Evolutionary conservation across 306 rosid species (phyloP).

Genomic region (Alnus rubra): DNA sequence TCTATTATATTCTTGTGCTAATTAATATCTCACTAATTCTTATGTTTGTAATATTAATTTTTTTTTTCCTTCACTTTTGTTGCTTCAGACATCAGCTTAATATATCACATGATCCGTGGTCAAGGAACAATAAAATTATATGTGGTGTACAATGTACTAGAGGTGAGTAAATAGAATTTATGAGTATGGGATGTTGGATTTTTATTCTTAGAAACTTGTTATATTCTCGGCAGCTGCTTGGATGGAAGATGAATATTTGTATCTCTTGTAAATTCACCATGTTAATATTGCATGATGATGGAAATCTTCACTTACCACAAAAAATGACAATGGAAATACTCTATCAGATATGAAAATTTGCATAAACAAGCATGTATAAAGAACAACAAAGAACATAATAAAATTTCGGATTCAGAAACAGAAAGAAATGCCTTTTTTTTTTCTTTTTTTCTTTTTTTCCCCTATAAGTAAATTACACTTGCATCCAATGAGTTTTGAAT

Average conservation of each 20-base stretch:
- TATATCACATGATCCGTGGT: constrained; percentile 99
- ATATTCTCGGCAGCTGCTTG: background rate
- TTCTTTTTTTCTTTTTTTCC: background rate
- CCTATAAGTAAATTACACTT: background rate
- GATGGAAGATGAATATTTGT: background rate
- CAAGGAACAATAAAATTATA: constrained; percentile 94
- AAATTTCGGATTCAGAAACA: background rate
- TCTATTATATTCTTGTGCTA: constrained; percentile 12
- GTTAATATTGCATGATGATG: background rate
- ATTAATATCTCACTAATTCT: constrained; percentile 20
- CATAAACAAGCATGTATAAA: background rate
- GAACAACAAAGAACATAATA: background rate
- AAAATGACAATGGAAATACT: background rate
- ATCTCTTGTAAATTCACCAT: background rate
- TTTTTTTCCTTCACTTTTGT: constrained; percentile 7
- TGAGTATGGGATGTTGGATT: constrained; percentile 8
- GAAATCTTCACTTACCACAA: background rate
- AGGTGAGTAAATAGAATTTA: constrained; percentile 58
- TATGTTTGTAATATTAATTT: constrained; percentile 13
- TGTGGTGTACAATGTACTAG: constrained; percentile 93
- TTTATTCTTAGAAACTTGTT: background rate
- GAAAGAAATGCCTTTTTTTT: background rate
- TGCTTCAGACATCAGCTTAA: constrained; percentile 87
- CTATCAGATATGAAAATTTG: background rate
- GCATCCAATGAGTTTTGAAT: background rate